Conservation (phyloP, 805 yeast species). For the Kluyveromyces dobzhanskii region DNA sequence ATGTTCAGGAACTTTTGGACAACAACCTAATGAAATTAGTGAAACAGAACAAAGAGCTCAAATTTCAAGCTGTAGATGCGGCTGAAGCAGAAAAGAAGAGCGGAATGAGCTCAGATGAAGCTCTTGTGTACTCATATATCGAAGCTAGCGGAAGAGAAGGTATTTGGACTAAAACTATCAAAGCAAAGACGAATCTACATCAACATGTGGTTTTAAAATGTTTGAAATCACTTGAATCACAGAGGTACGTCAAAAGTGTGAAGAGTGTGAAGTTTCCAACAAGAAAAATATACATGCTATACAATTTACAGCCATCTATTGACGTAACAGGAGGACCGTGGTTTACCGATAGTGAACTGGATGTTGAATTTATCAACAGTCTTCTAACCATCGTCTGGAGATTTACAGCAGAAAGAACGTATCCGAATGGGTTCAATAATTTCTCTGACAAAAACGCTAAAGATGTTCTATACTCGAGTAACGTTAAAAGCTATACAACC, state of each 20-base stretch:
- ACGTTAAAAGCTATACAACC: conserved; percentile 56
- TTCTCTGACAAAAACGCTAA: conserved; percentile 13
- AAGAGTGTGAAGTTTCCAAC: conserved; percentile 91
- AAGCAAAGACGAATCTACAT: conserved; percentile 80
- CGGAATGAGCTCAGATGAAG: conserved; percentile 79
- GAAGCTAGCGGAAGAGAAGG: conserved; percentile 94
- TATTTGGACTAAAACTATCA: conserved; percentile 89
- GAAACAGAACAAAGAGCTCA: conserved; percentile 55
- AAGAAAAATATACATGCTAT: conserved; percentile 91
- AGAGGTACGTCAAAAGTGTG: conserved; percentile 78
- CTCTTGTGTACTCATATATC: conserved; percentile 82
- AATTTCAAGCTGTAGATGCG: conserved; percentile 66
- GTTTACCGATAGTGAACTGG: conserved; percentile 95
- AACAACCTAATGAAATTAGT: conserved; percentile 60
- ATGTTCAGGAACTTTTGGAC: conserved; percentile 46
- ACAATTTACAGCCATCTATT: conserved; percentile 84
- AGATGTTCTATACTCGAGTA: conserved; percentile 39
- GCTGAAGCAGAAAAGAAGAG: conserved; percentile 71
- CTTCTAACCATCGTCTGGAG: conserved; percentile 82
- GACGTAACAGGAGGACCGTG: conserved; percentile 99
- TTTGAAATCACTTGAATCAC: conserved; percentile 69
- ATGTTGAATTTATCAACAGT: conserved; percentile 85
- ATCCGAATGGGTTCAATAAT: conserved; percentile 56
- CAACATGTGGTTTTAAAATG: conserved; percentile 85
- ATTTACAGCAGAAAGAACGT: conserved; percentile 66